Evolutionary conservation across 306 rosid genomes (phyloP).

Genomic region (Prunus davidiana): DNA sequence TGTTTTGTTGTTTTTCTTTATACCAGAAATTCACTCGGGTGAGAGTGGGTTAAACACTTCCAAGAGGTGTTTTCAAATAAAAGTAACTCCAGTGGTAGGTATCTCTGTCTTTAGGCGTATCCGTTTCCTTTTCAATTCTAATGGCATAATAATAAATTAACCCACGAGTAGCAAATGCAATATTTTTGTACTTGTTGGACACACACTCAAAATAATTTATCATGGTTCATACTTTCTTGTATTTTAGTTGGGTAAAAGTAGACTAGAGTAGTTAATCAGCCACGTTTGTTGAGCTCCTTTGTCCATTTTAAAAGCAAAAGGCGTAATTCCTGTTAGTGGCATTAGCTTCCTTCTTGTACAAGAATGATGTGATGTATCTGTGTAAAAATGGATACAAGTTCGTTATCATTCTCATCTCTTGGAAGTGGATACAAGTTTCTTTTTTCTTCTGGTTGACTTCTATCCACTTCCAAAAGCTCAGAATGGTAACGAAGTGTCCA

Average conservation of each 20-base stretch:
- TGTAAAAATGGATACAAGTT: neutral
- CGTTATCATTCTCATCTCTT: neutral
- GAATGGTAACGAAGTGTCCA: too few species aligned
- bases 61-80: slow-evolving; percentile 73
- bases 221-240: neutral
- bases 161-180: neutral
- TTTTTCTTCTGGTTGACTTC: too few species aligned
- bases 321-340: neutral
- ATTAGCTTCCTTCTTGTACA: neutral
- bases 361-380: neutral
- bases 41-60: slow-evolving; percentile 91
- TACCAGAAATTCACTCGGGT: slow-evolving; percentile 85
- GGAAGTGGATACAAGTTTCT: neutral
- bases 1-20: slow-evolving; percentile 10
- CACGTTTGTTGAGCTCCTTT: neutral
- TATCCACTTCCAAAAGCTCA: too few species aligned
- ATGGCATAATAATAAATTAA: neutral
- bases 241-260: neutral
- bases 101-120: neutral
- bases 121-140: neutral
- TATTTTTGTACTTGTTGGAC: neutral
- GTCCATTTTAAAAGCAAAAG: neutral
- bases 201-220: neutral
- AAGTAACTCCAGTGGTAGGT: slow-evolving; percentile 65
- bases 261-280: neutral